Base-by-base conservation (phyloP, 805 yeast species). In the Tetrapisispora taiwanensis region DNA sequence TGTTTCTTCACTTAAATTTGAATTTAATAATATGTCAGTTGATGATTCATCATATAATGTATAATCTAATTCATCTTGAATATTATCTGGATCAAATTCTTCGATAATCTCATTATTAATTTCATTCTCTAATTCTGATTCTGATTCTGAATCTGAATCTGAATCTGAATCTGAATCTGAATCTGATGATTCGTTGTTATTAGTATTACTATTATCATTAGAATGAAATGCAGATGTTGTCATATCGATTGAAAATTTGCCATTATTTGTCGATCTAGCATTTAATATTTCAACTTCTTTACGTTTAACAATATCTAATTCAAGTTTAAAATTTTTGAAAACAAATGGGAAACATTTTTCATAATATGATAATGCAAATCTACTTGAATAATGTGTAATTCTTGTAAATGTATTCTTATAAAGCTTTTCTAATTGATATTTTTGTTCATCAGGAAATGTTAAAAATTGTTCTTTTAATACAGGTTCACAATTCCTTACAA, bases 401-500 rank as follows among this genome's bases (percentile, higher is more conserved):
- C 37, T 42, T 31, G 30, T 17, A 6, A 37, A 37, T 6, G 40
- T 37, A 18, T 39, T n/a, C 20, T 8, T 19, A 20, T 42, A 34
- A 7, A 36, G 14, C n/a, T 19, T 17, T 19, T 30, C 36, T 14
- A 36, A 17, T 10, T 31, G 10, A 13, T 8, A 28, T 15, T 37
- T 36, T 26, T 36, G 42, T 15, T 35, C 18, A 22, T 33, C 17
- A n/a, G 31, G 15, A 24, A 35, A 41, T 35, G 13, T 7, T 7
- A 5, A 7, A 41, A 34, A 15, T 30, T 30, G 39, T 26, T 34
- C 36, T 20, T 36, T 30, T 28, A 39, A 15, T 40, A 54, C 33
- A 5, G 58, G 58, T n/a, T 36, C 49, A 38, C 57, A 56, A 13
- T 48, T 48, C n/a, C 61, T 42, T 7, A 50, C 47, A 32, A 59